Percentiles rank a stretch among this genome's conserved stretches.
phyloP scores from a whole-genome alignment of 2,329 filamentous ascomycete genomes.

The Arthrinium puccinioides region DNA sequence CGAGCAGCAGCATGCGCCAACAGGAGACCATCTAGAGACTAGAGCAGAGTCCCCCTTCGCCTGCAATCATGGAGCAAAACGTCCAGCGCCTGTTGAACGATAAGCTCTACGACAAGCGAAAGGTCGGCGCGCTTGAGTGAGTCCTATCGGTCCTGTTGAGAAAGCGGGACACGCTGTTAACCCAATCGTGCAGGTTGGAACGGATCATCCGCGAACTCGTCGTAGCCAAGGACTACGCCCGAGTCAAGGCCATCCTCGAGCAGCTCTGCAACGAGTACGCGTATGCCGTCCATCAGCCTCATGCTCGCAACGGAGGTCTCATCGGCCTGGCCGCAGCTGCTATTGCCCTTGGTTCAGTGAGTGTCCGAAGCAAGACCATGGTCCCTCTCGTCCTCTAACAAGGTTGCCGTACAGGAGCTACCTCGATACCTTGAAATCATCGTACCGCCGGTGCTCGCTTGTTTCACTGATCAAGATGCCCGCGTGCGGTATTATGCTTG shows the following conservation, averaged over 20 bases:
- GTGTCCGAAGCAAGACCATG: slow-evolving; percentile 25
- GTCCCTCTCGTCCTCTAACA: slow-evolving; percentile 7
- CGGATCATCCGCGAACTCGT: slow-evolving; percentile 81
- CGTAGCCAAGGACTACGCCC: slow-evolving; percentile 66
- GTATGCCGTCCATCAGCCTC: slow-evolving; percentile 92
- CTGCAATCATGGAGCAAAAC: slow-evolving; percentile 73
- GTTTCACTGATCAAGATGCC: slow-evolving; percentile 97
- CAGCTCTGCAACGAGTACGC: slow-evolving; percentile 97
- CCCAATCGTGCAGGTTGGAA: slow-evolving; percentile 69
- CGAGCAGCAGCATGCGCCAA: too few species aligned
- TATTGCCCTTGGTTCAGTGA: slow-evolving; percentile 85
- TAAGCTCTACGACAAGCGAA: slow-evolving; percentile 98
- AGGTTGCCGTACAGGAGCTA: slow-evolving; percentile 68
- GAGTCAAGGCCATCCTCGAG: slow-evolving; percentile 81
- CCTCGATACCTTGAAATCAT: slow-evolving; percentile 89
- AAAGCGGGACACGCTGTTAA: too few species aligned
- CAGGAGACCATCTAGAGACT: too few species aligned
- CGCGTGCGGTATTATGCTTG: slow-evolving; percentile 96
- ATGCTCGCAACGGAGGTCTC: slow-evolving; percentile 91
- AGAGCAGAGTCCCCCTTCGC: too few species aligned
- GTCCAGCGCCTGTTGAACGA: slow-evolving; percentile 91
- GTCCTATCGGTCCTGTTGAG: too few species aligned
- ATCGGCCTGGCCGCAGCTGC: slow-evolving; percentile 93
- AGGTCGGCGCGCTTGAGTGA: slow-evolving; percentile 92
- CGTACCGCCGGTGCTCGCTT: slow-evolving; percentile 91